Evolutionary conservation across 2,329 filamentous ascomycete genomes (phyloP).

Genomic region (Talaromyces sp.): DNA sequence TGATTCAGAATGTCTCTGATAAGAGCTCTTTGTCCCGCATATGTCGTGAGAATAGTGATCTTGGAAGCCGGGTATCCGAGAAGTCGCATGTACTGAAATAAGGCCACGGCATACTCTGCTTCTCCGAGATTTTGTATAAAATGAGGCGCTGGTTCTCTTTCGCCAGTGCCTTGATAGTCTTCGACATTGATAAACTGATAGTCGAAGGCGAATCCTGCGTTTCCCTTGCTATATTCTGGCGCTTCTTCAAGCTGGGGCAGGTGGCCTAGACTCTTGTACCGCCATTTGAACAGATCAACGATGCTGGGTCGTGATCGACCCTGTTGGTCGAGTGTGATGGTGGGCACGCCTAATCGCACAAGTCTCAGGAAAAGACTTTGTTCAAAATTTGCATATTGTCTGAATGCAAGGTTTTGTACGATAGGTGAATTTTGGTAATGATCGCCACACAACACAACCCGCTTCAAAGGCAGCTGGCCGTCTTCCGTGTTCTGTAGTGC

Average conservation of each 20-base stretch:
- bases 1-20: conserved; percentile 82
- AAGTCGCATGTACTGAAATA: conserved; percentile 96
- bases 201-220: conserved; percentile 87
- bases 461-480: conserved; percentile 71
- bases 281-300: conserved; percentile 87
- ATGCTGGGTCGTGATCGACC: conserved; percentile 84
- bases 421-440: conserved; percentile 96
- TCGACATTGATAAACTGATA: conserved; percentile 96
- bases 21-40: conserved; percentile 84
- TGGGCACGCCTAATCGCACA: conserved; percentile 86
- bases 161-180: conserved; percentile 86
- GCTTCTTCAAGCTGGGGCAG: conserved; percentile 67
- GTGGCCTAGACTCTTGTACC: conserved; percentile 76
- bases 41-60: conserved; percentile 88
- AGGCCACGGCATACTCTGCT: conserved; percentile 91
- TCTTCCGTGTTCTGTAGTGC: conserved; percentile 80
- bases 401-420: conserved; percentile 89
- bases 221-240: conserved; percentile 72
- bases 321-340: conserved; percentile 86
- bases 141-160: conserved; percentile 84
- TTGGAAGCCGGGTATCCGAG: conserved; percentile 80
- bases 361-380: conserved; percentile 92
- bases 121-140: conserved; percentile 97
- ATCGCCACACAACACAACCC: conserved; percentile 89
- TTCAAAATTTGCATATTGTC: conserved; percentile 91